Evolutionary conservation across 345 rosid species (phyloP).

Genomic region (Hypericum androsaemum): DNA sequence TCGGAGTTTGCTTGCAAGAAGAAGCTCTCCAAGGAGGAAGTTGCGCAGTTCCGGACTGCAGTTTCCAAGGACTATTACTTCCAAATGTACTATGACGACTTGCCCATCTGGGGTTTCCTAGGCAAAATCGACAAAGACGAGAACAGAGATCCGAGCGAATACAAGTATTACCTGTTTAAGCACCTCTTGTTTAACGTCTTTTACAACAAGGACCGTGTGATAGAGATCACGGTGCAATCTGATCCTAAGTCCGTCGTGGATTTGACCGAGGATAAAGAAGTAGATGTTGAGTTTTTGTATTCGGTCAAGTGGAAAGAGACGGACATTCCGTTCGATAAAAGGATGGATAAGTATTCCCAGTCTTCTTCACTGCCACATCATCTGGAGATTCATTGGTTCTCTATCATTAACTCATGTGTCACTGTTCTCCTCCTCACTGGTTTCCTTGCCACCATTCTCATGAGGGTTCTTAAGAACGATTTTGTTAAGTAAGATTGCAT

Average conservation of each 20-base stretch:
- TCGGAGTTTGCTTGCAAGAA: conserved; percentile 51
- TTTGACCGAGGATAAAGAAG: conserved; percentile 72
- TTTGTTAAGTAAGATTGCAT: conserved; percentile 65
- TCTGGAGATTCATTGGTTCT: conserved; percentile 92
- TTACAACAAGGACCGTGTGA: conserved; percentile 64
- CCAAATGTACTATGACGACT: conserved; percentile 83
- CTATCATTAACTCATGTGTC: conserved; percentile 79
- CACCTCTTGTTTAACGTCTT: conserved; percentile 68
- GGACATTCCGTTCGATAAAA: conserved; percentile 62
- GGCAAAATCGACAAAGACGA: conserved; percentile 79
- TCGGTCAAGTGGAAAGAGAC: conserved; percentile 93
- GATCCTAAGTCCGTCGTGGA: conserved; percentile 67
- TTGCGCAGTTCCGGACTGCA: conserved; percentile 46
- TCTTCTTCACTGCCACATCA: conserved; percentile 88
- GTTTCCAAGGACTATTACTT: conserved; percentile 75
- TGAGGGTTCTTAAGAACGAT: conserved; percentile 87
- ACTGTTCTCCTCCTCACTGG: conserved; percentile 88
- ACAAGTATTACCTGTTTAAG: conserved; percentile 58
- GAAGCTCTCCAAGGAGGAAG: conserved; percentile 48
- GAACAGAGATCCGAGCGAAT: conserved; percentile 47
- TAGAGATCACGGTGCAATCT: conserved; percentile 59
- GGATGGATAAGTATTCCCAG: conserved; percentile 79
- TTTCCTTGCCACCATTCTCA: conserved; percentile 80
- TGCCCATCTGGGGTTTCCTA: conserved; percentile 86
- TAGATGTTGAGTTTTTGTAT: conserved; percentile 67